A percentile compares a stretch with the other conserved stretches of the same genome.
Conservation (phyloP, 176 grass and related monocot genomes). For the Bonia amplexicaulis region DNA sequence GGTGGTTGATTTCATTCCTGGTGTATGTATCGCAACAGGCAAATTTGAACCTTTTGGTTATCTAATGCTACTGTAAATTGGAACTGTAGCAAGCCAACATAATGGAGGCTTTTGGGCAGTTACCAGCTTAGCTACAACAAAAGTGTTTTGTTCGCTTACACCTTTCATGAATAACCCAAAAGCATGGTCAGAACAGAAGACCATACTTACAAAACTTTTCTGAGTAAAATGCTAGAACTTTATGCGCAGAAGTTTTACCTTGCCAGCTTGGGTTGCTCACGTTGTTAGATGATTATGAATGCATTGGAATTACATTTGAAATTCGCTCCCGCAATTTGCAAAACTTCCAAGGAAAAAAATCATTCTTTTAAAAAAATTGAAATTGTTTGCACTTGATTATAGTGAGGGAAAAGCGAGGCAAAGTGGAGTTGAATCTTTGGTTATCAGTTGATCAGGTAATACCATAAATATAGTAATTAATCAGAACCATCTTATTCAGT, state of each 20-base stretch:
- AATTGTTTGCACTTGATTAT: neutral
- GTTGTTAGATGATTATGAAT: neutral
- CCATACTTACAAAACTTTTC: neutral
- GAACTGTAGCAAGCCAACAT: neutral
- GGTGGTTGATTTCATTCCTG: neutral
- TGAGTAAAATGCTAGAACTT: neutral
- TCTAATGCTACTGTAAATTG: neutral
- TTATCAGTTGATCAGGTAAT: neutral
- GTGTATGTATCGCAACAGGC: neutral
- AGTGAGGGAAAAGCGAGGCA: neutral
- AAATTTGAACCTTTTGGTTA: neutral
- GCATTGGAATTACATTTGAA: neutral
- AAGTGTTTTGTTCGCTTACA: neutral
- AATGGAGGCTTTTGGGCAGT: neutral
- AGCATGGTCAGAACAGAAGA: neutral
- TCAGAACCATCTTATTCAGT: neutral
- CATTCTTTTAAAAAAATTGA: neutral
- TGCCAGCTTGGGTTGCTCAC: neutral
- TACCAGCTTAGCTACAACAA: neutral
- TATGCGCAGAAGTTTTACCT: neutral
- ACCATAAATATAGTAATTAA: neutral
- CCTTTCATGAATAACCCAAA: neutral
- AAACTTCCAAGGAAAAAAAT: neutral
- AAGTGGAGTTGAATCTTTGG: neutral
- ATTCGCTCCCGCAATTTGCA: neutral